phyloP scores from a whole-genome alignment of 1,284 basidiomycete species.

The Cryptococcus amylolentus region DNA sequence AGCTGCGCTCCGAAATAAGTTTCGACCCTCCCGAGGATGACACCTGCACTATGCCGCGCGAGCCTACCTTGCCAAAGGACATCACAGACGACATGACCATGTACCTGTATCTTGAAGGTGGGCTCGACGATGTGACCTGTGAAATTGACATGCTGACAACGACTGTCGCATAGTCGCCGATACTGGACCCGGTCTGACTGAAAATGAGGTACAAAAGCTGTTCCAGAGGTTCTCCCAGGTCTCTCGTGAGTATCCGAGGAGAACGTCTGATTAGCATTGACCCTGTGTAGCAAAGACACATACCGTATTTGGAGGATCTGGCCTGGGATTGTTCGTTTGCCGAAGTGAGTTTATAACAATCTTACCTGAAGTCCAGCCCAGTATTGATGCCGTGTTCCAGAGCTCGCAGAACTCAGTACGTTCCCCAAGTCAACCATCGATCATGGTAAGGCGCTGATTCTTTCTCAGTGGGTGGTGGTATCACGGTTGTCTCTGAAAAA shows the following conservation, averaged over 20 bases:
- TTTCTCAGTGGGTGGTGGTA: slow-evolving; percentile 36
- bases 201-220: slow-evolving; percentile 30
- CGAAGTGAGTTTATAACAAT: slow-evolving; percentile 17
- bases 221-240: slow-evolving; percentile 43
- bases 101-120: slow-evolving; percentile 30
- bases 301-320: slow-evolving; percentile 42
- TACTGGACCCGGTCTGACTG: slow-evolving; percentile 39
- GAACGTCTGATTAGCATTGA: neutral
- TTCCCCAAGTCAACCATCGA: neutral
- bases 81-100: slow-evolving; percentile 26
- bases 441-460: neutral
- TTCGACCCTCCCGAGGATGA: slow-evolving; percentile 29
- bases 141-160: neutral
- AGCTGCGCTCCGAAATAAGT: slow-evolving; percentile 36
- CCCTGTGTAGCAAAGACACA: slow-evolving; percentile 26
- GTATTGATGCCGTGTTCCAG: slow-evolving; percentile 4
- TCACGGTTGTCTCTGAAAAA: slow-evolving; percentile 37
- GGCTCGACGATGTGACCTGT: neutral
- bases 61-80: slow-evolving; percentile 12
- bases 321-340: slow-evolving; percentile 41
- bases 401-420: slow-evolving; percentile 37
- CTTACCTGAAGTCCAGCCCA: neutral
- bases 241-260: slow-evolving; percentile 19
- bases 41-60: slow-evolving; percentile 30
- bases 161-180: slow-evolving; percentile 24